Conservation (phyloP, 129 eudicot species). For the Apium graveolens region DNA sequence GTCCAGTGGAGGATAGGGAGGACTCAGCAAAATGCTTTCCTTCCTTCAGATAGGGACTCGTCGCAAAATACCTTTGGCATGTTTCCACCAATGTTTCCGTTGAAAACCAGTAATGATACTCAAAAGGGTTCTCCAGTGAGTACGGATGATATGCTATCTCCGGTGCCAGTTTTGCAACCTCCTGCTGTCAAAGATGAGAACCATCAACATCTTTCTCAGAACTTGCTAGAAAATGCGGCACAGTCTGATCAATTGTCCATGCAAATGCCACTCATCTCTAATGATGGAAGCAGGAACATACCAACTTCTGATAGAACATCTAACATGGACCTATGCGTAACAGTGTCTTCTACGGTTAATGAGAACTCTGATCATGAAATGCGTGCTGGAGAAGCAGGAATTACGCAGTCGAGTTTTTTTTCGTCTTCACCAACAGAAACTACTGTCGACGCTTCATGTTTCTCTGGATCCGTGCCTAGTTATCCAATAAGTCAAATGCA, state of each 20-base stretch:
- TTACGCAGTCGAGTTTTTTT: constrained; percentile 5
- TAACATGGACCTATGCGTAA: not conserved
- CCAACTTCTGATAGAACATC: constrained; percentile 6
- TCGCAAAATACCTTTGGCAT: constrained; percentile 13
- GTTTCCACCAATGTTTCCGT: constrained; percentile 29
- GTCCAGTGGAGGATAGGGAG: constrained; percentile 78
- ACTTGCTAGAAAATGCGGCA: not conserved
- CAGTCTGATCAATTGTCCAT: constrained; percentile 7
- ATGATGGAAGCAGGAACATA: not conserved
- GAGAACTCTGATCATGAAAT: constrained; percentile 10
- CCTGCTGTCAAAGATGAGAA: constrained; percentile 15
- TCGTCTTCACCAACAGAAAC: not conserved
- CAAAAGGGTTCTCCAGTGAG: not conserved
- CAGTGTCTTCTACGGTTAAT: constrained; percentile 1
- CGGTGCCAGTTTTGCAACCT: constrained; percentile 12
- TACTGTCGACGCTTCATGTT: constrained; percentile 7
- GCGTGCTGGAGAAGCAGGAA: constrained; percentile 6
- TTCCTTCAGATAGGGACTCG: constrained; percentile 25
- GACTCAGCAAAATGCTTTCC: constrained; percentile 28
- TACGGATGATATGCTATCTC: constrained; percentile 1
- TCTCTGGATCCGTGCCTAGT: not conserved
- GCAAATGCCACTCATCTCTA: constrained; percentile 11
- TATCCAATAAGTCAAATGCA: constrained; percentile 10
- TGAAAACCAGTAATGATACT: constrained; percentile 12
- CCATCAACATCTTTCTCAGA: constrained; percentile 14